Base-by-base conservation (phyloP, 495 filamentous ascomycete genomes). In the Diplogelasinospora grovesii region DNA sequence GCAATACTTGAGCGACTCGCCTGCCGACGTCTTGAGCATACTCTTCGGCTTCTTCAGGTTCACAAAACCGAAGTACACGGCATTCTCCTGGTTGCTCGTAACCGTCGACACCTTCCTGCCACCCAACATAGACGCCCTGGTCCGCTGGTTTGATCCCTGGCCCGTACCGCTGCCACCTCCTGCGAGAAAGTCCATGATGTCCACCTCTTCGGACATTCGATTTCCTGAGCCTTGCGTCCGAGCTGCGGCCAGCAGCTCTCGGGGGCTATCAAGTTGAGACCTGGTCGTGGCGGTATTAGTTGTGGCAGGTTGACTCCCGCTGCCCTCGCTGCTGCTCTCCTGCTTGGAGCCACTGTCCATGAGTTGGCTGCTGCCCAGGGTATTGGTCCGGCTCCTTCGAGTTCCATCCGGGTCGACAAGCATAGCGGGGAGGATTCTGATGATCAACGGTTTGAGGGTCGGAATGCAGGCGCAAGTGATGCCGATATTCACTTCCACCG, bases 381-480 rank as follows among this genome's bases (percentile, higher is more conserved):
- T 51, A 32, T 26, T 53, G 29, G 39, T 44, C 21, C 44, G 49
- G 25, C 39, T 46, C 16, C 44, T 41, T 8, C 49, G 54, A 24
- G 63, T 58, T 18, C 57, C 58, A 31, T 64, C 45, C 2, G 64
- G 62, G 30, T 68, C 64, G 35, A 65, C 70, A 23, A 92, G 70
- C 65, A 92, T 70, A 29, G 76, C 70, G 4, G 89, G 89, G 16
- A 90, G 57, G 33, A 92, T 74, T 8, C 77, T 76, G 29, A 85
- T 76, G 40, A 87, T 78, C 13, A 96, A 69, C 10, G 89, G 89
- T 53, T 95, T 96, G 46, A 95, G 65, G 14, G 83, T 89, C 10
- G 89, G 89, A 20, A 94, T 81, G 50, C 87, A 95, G 33, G 79
- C 89, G 43, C 85, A 92, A 28, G 89, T 82, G 40, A 95, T 85